Percentiles rank a stretch among this genome's conserved stretches.
These are phyloP conservation scores for Ophiocordyceps camponoti-saundersi DNA, from an alignment of 2,329 filamentous ascomycete species.

Conservation along the genomic window DNA sequence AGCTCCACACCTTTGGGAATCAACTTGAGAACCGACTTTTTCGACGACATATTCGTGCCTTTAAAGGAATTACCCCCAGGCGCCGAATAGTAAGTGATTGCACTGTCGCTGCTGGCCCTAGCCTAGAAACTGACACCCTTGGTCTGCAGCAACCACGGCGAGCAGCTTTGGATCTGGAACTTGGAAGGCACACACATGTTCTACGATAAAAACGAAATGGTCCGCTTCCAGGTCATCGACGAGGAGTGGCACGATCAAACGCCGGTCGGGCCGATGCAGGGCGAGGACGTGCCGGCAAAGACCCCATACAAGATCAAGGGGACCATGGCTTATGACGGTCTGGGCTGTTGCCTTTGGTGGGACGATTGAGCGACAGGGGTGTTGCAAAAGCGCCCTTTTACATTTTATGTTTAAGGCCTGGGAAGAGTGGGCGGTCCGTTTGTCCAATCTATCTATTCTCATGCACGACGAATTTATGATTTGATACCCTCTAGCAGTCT, in stretches of 20 bases:
- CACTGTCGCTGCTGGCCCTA: background rate
- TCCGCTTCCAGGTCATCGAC: slow-evolving; percentile 68
- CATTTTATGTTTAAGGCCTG: background rate
- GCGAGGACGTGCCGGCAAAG: slow-evolving; percentile 42
- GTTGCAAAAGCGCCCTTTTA: background rate
- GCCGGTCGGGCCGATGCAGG: slow-evolving; percentile 47
- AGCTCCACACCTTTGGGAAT: slow-evolving; percentile 57
- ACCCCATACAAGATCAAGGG: slow-evolving; percentile 56
- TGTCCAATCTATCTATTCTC: background rate
- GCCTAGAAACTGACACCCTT: background rate
- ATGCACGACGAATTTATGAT: slow-evolving; percentile 14
- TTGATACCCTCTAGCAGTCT: slow-evolving; percentile 48
- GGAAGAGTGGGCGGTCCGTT: background rate
- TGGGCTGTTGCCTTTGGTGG: slow-evolving; percentile 51
- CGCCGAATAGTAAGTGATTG: slow-evolving; percentile 49
- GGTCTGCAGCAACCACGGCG: slow-evolving; percentile 44
- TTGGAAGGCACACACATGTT: slow-evolving; percentile 59
- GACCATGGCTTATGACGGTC: slow-evolving; percentile 44
- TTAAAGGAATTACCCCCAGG: slow-evolving; percentile 56
- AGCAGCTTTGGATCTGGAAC: slow-evolving; percentile 75
- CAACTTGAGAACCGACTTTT: slow-evolving; percentile 74
- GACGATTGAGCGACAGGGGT: slow-evolving; percentile 14
- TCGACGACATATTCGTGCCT: slow-evolving; percentile 77
- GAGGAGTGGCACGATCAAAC: slow-evolving; percentile 89
- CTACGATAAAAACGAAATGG: slow-evolving; percentile 80